Evolutionary conservation across 2,329 filamentous ascomycete species (phyloP), one percentile per base, ranked within the genome.

Genomic region (Trichoderma sp.): DNA sequence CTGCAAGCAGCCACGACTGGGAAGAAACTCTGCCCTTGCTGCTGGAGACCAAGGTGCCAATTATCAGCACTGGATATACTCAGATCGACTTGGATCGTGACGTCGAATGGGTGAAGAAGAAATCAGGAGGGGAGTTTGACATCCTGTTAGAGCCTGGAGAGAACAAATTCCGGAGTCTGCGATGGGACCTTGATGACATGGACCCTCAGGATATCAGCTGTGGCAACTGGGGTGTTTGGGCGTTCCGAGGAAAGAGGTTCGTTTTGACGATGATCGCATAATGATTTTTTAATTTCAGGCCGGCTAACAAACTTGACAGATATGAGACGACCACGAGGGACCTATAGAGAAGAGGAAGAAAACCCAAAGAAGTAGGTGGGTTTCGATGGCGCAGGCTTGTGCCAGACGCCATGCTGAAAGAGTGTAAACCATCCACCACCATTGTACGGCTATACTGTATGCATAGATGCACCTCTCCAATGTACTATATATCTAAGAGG

Each of bases 141-240:
- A 86, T 99, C 51, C 84, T 99, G 72, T 86, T 99, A 77, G 89
- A 97, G 81, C 96, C 97, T 0, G 95, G 94, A 47, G 95, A 98
- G 86, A 99, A 99, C 79, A 87, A 87, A 18, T 99, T 99, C 85
- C 89, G 95, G 78, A 99, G 96, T 83, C 82, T 98, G 80, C 87
- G 95, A 77, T 99, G 97, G 97, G 97, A 99, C 83, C 82, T 99
- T 78, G 98, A 99, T 79, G 97, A 99, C 79, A 84, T 96, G 74
- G 96, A 98, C 80, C 95, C 95, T 7, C 93, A 97, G 79, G 96
- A 98, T 81, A 86, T 98, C 74, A 97, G 92, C 77, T 97, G 94
- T 78, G 95, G 96, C 70, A 99, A 99, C 82, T 99, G 94, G 94
- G 96, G 96, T 12, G 86, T 97, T 2, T 99, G 97, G 94, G 94